Evolutionary conservation across 306 rosid species (phyloP).

Genomic region (Lagenaria siceraria): DNA sequence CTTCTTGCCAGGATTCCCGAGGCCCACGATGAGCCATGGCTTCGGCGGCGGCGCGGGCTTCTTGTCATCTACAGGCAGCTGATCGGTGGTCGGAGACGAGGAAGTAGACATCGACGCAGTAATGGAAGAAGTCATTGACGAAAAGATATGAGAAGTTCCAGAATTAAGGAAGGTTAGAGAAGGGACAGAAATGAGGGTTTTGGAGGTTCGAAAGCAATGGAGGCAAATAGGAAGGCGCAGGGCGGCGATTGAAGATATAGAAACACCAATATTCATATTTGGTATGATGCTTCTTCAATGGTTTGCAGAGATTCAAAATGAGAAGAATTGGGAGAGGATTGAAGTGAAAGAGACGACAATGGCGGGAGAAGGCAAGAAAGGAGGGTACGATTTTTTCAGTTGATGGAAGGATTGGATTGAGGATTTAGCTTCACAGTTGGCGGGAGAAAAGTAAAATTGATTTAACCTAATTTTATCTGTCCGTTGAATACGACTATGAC

Average conservation of each 20-base stretch:
- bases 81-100: neutral
- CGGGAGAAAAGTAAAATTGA: no score
- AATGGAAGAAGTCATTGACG: neutral
- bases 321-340: neutral
- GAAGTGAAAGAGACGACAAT: neutral
- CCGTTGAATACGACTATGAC: no score
- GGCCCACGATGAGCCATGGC: slow-evolving; percentile 17
- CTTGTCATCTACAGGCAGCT: neutral
- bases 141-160: neutral
- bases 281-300: neutral
- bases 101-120: neutral
- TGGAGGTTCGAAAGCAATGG: slow-evolving; percentile 1
- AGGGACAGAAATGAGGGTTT: neutral
- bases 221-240: neutral
- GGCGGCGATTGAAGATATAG: slow-evolving; percentile 1
- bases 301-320: neutral
- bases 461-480: no score
- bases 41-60: slow-evolving; percentile 10
- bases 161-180: neutral
- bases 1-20: slow-evolving; percentile 15
- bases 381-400: no score
- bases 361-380: neutral
- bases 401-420: no score
- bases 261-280: neutral
- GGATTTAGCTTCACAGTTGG: no score